Evolutionary conservation across 1,284 basidiomycete species (phyloP), one percentile per base, ranked within the genome.

Genomic region (Ceratobasidium sp.): DNA sequence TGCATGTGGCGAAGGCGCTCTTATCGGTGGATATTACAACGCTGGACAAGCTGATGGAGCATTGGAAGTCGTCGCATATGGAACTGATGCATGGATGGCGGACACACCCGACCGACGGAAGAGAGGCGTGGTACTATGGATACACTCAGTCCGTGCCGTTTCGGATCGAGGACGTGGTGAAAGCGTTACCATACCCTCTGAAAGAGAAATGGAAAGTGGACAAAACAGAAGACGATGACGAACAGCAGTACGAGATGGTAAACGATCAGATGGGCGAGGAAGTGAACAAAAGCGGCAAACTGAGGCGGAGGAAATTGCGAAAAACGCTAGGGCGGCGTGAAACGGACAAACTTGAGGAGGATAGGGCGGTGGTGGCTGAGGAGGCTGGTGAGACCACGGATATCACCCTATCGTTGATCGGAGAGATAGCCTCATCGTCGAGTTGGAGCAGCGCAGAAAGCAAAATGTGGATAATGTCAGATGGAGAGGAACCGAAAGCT

Each of bases 111-210:
- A 44, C 57, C 33, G 50, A 54, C 5, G 67, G 67, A 38, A 52
- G 33, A 7, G 40, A 70, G 12, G 17, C 38, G 3, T 70, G 54
- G 50, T n/a, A 57, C 20, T 70, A 46, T 40, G 52, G 52, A 38
- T 46, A 56, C 15, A 20, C 28, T 10, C 4, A 57, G 5, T 38
- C 50, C n/a, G 26, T 20, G n/a, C 3, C 26, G 67, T 57, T 70
- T 42, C 26, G 50, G n/a, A 26, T 57, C 26, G 67, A 70, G 28
- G 52, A 56, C 12, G 15, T 42, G 13, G 13, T 57, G 28, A 56
- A 28, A 38, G 26, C 67, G 6, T 23, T 70, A 38, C 67, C 67
- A 12, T 70, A 70, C 42, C 67, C 66, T 10, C 4, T 54, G 10
- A 54, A 54, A 23, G 52, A n/a, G 52, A 5, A 54, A 10, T 23